Evolutionary conservation across 2,329 filamentous ascomycete genomes (phyloP).

Genomic region (Arthrobotrys sinensis): DNA sequence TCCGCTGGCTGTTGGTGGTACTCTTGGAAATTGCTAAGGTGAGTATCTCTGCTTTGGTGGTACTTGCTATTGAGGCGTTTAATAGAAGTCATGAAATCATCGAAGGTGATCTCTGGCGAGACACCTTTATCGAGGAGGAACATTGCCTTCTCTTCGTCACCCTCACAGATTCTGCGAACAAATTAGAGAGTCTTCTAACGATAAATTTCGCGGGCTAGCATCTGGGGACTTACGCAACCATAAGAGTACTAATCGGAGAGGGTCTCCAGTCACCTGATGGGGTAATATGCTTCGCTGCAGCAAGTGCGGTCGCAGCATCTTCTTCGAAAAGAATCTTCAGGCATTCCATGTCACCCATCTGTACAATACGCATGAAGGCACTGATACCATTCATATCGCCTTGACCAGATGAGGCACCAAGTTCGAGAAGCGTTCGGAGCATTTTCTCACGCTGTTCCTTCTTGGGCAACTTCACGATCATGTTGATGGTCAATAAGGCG

Average conservation of each 20-base stretch:
- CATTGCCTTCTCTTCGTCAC: conserved; percentile 72
- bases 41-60: conserved; percentile 66
- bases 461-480: conserved; percentile 77
- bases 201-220: neutral
- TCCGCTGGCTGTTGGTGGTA: conserved; percentile 77
- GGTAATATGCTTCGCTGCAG: conserved; percentile 36
- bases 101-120: conserved; percentile 74
- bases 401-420: conserved; percentile 82
- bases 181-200: conserved; percentile 70
- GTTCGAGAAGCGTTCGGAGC: conserved; percentile 75
- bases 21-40: conserved; percentile 70
- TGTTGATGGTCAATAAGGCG: conserved; percentile 78
- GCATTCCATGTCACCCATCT: conserved; percentile 68
- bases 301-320: conserved; percentile 48
- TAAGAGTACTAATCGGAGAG: conserved; percentile 21
- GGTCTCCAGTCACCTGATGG: conserved; percentile 25
- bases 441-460: conserved; percentile 72
- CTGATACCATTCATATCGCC: conserved; percentile 77
- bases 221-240: conserved; percentile 42
- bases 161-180: conserved; percentile 68
- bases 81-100: conserved; percentile 75
- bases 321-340: conserved; percentile 70
- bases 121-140: conserved; percentile 78
- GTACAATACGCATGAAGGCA: conserved; percentile 77
- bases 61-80: conserved; percentile 69